Conservation (phyloP, 345 rosid species). For the Angophora floribunda region DNA sequence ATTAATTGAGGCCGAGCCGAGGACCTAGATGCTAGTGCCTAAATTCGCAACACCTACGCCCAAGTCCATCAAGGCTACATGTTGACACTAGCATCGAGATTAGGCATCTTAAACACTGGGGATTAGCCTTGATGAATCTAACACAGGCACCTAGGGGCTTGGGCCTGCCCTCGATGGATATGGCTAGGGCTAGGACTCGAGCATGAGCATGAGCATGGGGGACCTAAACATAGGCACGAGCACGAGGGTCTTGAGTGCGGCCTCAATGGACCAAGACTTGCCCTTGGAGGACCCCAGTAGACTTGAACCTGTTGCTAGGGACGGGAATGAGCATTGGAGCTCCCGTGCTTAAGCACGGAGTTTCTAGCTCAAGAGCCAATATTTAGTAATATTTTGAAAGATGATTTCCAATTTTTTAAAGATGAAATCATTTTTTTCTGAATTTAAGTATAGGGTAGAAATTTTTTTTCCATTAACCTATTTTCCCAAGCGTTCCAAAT, state of each 20-base stretch:
- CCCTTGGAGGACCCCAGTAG: background rate
- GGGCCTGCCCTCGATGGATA: background rate
- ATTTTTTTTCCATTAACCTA: too few species aligned
- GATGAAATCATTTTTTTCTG: too few species aligned
- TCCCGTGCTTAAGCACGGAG: background rate
- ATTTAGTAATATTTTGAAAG: too few species aligned
- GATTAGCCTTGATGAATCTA: too few species aligned
- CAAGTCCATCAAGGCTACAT: background rate
- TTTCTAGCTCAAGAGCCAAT: too few species aligned
- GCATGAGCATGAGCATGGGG: background rate
- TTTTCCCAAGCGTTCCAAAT: too few species aligned
- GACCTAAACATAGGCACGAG: accelerated
- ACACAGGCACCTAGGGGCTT: background rate
- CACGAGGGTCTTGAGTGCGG: background rate
- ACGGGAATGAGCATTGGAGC: background rate
- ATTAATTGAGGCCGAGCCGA: too few species aligned
- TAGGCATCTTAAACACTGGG: background rate
- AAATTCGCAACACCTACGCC: too few species aligned
- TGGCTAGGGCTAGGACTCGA: accelerated
- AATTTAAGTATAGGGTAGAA: too few species aligned
- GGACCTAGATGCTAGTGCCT: too few species aligned
- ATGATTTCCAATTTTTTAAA: too few species aligned
- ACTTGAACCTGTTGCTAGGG: background rate
- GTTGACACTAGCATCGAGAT: background rate
- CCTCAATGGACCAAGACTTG: background rate